phyloP scores from a whole-genome alignment of 306 rosid genomes.

The Vicia faba region DNA sequence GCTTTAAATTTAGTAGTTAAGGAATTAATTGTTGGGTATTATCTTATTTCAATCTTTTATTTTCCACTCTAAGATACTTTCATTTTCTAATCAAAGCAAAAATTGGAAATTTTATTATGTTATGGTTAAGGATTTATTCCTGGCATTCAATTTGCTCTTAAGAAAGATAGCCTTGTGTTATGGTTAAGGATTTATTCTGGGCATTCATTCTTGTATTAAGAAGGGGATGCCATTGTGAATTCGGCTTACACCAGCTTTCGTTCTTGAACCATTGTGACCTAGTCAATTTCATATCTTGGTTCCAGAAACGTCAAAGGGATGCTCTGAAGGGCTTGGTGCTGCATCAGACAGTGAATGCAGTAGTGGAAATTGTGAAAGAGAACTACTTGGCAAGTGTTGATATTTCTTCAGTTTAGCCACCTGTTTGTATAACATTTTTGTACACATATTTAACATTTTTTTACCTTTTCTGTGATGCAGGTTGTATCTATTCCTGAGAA shows the following conservation, averaged over 20 bases:
- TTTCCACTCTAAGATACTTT: slow-evolving; percentile 16
- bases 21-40: neutral
- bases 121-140: slow-evolving; percentile 12
- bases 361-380: slow-evolving; percentile 84
- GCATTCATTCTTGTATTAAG: slow-evolving; percentile 17
- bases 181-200: slow-evolving; percentile 13
- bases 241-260: neutral
- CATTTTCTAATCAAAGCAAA: neutral
- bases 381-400: slow-evolving; percentile 77
- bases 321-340: slow-evolving; percentile 54
- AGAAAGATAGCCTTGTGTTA: neutral
- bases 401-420: slow-evolving; percentile 26
- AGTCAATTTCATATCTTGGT: slow-evolving; percentile 33
- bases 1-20: neutral
- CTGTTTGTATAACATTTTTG: slow-evolving; percentile 10
- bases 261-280: slow-evolving; percentile 26
- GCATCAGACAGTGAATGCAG: slow-evolving; percentile 73
- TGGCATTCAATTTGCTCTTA: slow-evolving; percentile 16
- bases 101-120: neutral
- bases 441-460: slow-evolving; percentile 11
- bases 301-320: slow-evolving; percentile 79
- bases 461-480: slow-evolving; percentile 46
- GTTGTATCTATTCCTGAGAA: slow-evolving; percentile 79
- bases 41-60: neutral
- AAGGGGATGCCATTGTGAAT: neutral